phyloP scores from a whole-genome alignment of 768 basidiomycete genomes.

The Rhizopogon vinicolor region DNA sequence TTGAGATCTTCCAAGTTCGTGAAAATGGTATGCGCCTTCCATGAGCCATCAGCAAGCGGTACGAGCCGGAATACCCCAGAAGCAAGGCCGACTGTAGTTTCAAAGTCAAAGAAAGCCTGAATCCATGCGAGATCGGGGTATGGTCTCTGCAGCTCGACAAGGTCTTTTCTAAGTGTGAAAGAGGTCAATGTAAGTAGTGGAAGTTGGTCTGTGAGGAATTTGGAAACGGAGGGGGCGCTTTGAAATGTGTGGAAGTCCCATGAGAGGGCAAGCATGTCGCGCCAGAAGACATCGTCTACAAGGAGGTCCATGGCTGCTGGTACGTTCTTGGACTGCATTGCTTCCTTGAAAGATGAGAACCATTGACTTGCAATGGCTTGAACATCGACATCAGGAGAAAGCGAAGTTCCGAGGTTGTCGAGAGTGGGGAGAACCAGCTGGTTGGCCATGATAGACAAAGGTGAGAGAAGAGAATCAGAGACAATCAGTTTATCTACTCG shows the following conservation, averaged over 20 bases:
- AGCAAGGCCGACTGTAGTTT: constrained; percentile 32
- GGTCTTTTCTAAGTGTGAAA: constrained; percentile 19
- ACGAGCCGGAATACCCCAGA: constrained; percentile 45
- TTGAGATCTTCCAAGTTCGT: no score
- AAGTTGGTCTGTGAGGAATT: constrained; percentile 47
- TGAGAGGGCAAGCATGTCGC: constrained; percentile 57
- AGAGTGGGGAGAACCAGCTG: constrained; percentile 18
- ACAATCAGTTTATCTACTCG: no score
- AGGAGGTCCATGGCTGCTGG: constrained; percentile 29
- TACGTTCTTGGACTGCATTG: constrained; percentile 28
- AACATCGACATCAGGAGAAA: constrained; percentile 32
- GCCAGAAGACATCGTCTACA: constrained; percentile 43
- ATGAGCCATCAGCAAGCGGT: no score
- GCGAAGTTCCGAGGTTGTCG: constrained; percentile 13
- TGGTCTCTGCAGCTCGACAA: constrained; percentile 17
- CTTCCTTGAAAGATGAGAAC: constrained; percentile 35
- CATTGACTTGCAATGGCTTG: constrained; percentile 32
- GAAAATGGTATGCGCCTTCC: no score
- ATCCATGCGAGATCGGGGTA: constrained; percentile 38
- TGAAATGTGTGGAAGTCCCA: constrained; percentile 61
- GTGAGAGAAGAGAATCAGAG: background rate
- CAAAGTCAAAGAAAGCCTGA: constrained; percentile 41
- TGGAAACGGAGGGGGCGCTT: constrained; percentile 32
- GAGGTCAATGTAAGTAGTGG: constrained; percentile 12
- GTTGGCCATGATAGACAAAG: background rate